These are phyloP conservation scores for Primulina tabacum DNA, from an alignment of 257 asterid genomes.

Conservation along the genomic window DNA sequence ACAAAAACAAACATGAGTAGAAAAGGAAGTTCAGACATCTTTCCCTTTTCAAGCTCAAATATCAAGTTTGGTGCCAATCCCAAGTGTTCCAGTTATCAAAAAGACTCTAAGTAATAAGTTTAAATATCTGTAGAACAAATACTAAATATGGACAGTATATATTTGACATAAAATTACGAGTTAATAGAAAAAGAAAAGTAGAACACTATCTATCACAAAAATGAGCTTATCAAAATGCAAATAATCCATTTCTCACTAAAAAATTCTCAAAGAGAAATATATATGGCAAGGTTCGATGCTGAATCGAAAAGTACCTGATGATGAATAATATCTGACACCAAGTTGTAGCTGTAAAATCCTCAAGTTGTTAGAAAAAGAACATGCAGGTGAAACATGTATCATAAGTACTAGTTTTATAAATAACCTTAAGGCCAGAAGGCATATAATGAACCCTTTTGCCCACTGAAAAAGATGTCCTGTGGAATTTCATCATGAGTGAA, in stretches of 20 bases:
- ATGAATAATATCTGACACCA: constrained; percentile 64
- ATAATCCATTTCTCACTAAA: background rate
- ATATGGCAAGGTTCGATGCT: constrained; percentile 16
- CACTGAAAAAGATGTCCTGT: constrained; percentile 53
- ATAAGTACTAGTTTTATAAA: constrained; percentile 23
- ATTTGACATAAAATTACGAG: constrained; percentile 8
- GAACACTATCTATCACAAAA: background rate
- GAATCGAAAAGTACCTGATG: constrained; percentile 51
- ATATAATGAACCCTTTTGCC: constrained; percentile 41
- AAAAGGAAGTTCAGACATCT: constrained; percentile 2
- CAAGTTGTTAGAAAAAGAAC: constrained; percentile 31
- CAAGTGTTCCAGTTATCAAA: background rate
- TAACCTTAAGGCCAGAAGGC: constrained; percentile 61
- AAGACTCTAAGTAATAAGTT: background rate
- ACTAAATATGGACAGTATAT: background rate
- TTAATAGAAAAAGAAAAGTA: background rate
- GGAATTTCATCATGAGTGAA: constrained; percentile 30
- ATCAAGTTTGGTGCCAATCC: background rate
- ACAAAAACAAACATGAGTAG: constrained; percentile 6
- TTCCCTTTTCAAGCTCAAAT: constrained; percentile 10
- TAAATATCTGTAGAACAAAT: background rate
- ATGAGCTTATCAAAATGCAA: constrained; percentile 9
- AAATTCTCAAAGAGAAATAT: background rate
- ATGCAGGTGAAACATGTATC: constrained; percentile 14
- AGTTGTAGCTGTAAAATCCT: constrained; percentile 53